Base-by-base conservation (phyloP, 768 basidiomycete species). In the Phlegmacium glaucopus region DNA sequence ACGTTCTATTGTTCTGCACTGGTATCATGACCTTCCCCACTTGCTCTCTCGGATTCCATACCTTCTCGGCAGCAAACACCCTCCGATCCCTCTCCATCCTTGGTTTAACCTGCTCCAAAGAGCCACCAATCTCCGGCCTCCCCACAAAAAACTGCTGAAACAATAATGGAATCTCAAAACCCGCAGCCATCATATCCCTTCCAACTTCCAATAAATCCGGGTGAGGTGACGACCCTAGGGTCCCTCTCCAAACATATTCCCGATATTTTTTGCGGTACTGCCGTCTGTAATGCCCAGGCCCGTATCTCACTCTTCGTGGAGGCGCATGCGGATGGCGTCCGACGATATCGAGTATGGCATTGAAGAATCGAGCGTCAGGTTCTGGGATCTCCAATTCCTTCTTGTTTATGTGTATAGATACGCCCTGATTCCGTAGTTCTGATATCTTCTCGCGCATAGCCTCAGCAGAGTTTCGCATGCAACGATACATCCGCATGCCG, bases 341-440 rank as follows among this genome's bases (percentile, higher is more conserved):
- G 30, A 76, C 72, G 39, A 83, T 64, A 9, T 67, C 61, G 10
- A 88, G 63, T 8, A 79, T 69, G 2, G 80, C 80, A 45, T 85
- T 86, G 66, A 82, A 87, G 59, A 87, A 87, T 38, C 77, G 72
- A n/a, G 74, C 77, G 54, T 90, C 87, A 1, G 79, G 76, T 18
- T 50, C 50, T 7, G 77, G 77, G 15, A 71, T 55, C 44, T 69
- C 56, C 29, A 68, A 47, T 22, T 58, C 46, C 2, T 38, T 37
- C 54, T 51, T 42, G 45, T 51, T 50, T 18, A 49, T 40, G 1
- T 16, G 35, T n/a, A 44, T 30, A 16, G 18, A 38, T 12, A 34
- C 25, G 46, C 44, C 39, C 32, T 32, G 46, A 34, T 28, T 44
- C 30, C 47, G 38, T 32, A 48, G 22, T 12, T 40, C 10, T 39